Base-by-base conservation (phyloP, 768 basidiomycete species). In the Dendrothele bispora region DNA sequence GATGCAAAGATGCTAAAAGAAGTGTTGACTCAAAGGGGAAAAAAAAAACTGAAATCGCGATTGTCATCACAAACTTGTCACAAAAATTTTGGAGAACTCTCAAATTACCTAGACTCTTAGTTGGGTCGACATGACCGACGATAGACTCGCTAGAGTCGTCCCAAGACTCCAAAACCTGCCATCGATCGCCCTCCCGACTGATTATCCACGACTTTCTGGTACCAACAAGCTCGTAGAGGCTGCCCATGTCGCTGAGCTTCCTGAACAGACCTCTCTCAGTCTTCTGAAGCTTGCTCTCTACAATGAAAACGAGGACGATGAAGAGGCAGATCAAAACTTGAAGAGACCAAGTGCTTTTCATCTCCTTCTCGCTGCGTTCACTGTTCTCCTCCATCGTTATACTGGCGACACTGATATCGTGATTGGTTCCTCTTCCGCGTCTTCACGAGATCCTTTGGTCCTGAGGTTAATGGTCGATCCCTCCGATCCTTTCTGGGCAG, bases 341-440 rank as follows among this genome's bases (percentile, higher is more conserved):
- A 73, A 64, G 35, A 66, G 78, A 35, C 85, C 94, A 3, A 90
- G 95, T 3, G 86, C 89, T 0, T 98, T 95, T 63, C 93, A 98
- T 60, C 75, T 98, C 21, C 80, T 98, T 37, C 76, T 98, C 35
- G 82, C 97, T n/a, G 87, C 95, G 0, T 97, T 99, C 68, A 79
- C 83, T 10, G 86, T 95, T 18, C 75, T 98, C 41, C 72, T 99
- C 11, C 93, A 98, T 69, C 79, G 95, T 34, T 97, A 93, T 69
- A 98, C 97, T 0, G 95, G 91, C 32, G 97, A 99, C 63, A 94
- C 85, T 22, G 93, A 97, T 58, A 76, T 99, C 52, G 78, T 97
- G 49, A 87, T 99, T 59, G 93, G 88, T 28, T 91, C 90, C 3
- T 94, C 92, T 14, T 86, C 91, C 21, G 82, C 88, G 2, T 71